A percentile compares a stretch with the other conserved stretches of the same genome.
These are phyloP conservation scores for Aspergillus nanangensis DNA, from an alignment of 495 filamentous ascomycete species.

Conservation along the genomic window DNA sequence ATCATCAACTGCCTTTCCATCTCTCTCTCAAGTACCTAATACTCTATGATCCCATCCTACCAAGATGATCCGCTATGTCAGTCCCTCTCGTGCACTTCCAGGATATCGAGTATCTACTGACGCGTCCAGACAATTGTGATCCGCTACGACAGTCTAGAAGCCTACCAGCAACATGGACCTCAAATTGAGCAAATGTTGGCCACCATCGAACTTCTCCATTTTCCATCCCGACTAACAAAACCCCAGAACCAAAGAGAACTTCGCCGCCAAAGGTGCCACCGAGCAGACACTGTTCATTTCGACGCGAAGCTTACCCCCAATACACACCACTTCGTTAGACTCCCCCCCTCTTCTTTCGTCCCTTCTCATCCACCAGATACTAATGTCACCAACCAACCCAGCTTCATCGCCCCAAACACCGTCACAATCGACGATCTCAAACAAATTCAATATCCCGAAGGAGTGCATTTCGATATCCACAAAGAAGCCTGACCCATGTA, in stretches of 20 bases:
- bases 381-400: not conserved
- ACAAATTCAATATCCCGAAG: slow-evolving; percentile 7
- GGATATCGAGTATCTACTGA: not conserved
- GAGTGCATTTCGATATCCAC: slow-evolving; percentile 9
- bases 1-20: too few species aligned
- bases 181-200: slow-evolving; percentile 11
- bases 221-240: not conserved
- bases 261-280: slow-evolving; percentile 5
- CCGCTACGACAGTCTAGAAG: slow-evolving; percentile 11
- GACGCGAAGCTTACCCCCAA: slow-evolving; percentile 13
- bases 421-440: slow-evolving; percentile 11
- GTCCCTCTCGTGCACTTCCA: not conserved
- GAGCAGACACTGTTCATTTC: slow-evolving; percentile 11
- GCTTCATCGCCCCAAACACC: slow-evolving; percentile 7
- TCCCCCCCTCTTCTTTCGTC: not conserved
- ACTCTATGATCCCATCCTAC: too few species aligned
- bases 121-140: slow-evolving; percentile 12
- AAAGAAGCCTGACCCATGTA: slow-evolving; percentile 1
- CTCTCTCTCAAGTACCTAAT: too few species aligned
- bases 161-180: slow-evolving; percentile 9
- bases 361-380: too few species aligned
- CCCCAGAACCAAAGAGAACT: slow-evolving; percentile 5
- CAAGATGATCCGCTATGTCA: slow-evolving; percentile 4
- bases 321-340: slow-evolving; percentile 11
- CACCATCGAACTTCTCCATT: not conserved